These are phyloP conservation scores for Sugiyamaella japonica DNA, from an alignment of 1,139 yeast species.

Conservation along the genomic window DNA sequence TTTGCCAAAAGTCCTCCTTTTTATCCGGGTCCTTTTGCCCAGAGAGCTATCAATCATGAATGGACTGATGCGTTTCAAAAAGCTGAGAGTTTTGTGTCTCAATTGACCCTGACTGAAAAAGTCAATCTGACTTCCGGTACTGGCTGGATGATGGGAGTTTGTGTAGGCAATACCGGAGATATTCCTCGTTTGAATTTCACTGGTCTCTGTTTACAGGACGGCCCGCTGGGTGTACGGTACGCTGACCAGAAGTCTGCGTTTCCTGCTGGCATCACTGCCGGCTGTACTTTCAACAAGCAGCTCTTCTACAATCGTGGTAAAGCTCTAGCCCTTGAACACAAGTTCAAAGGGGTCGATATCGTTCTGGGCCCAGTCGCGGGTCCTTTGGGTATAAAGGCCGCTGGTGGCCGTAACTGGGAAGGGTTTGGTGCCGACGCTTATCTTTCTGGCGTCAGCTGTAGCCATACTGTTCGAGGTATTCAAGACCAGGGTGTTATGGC, in stretches of 20 bases:
- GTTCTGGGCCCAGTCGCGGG: constrained; percentile 63
- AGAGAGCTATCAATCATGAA: constrained; percentile 36
- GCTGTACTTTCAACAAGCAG: constrained; percentile 57
- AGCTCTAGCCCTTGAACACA: constrained; percentile 59
- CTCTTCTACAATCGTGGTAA: constrained; percentile 55
- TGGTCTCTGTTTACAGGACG: constrained; percentile 62
- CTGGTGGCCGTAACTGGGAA: constrained; percentile 68
- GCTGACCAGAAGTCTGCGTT: constrained; percentile 59
- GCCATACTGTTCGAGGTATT: constrained; percentile 55
- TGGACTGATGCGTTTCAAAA: constrained; percentile 60
- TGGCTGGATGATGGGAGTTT: constrained; percentile 66
- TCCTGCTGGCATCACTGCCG: constrained; percentile 62
- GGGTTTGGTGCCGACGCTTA: constrained; percentile 66
- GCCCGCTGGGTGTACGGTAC: constrained; percentile 61
- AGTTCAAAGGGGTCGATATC: constrained; percentile 57
- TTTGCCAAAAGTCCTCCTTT: constrained; percentile 27
- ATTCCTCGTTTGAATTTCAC: constrained; percentile 59
- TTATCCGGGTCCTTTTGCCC: constrained; percentile 30
- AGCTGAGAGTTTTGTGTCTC: constrained; percentile 53
- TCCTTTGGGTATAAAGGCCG: constrained; percentile 61
- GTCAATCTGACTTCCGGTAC: constrained; percentile 65
- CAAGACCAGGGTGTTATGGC: constrained; percentile 62
- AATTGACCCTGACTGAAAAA: constrained; percentile 58
- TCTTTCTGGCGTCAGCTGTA: constrained; percentile 57
- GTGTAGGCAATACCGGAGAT: constrained; percentile 65